Base-by-base conservation (phyloP, 805 yeast species). In the Candida suzukii region DNA sequence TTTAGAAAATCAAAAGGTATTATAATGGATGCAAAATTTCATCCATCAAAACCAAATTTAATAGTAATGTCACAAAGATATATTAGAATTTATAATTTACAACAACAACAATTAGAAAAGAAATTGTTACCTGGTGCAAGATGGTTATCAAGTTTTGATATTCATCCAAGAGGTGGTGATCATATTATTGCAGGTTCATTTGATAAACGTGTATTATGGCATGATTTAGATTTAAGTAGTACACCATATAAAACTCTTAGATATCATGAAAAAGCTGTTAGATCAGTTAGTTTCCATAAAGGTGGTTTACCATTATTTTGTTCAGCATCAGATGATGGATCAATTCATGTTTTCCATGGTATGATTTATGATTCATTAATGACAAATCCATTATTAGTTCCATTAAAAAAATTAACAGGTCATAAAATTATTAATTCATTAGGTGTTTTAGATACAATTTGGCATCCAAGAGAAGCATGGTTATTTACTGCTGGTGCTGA, bases 391-490 rank as follows among this genome's bases (percentile, higher is more conserved):
- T 69, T 93, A 61, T 76, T 93, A 54, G 99, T 93, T 35, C 99
- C 99, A 41, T 74, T 93, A 65, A 93, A 93, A 77, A 88, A 90
- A 58, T 71, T 93, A 58, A 78, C 83, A 35, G 99, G 98, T 11
- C 99, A 93, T 65, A 80, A 83, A 60, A 74, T 88, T 37, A 68
- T 78, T 18, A 76, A 77, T 52, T 82, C 84, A 56, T 67, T 93
- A 43, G 99, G 99, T 57, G 95, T 93, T 14, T 71, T 93, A 57
- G 83, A 80, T 57, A 76, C 84, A 38, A 76, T 77, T 38, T 93
- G 99, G 99, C 99, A 93, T 71, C 98, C 98, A 49, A 80, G 82
- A 54, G 98, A 93, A 66, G 96, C 99, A 0, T 93, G 99, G 99
- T 71, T 93, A 57, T 88, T 93, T 62, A 82, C 93, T 58, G 87